These are phyloP conservation scores for Hyphopichia wangnamkhiaoensis DNA, from an alignment of 1,139 yeast genomes.

Conservation along the genomic window DNA sequence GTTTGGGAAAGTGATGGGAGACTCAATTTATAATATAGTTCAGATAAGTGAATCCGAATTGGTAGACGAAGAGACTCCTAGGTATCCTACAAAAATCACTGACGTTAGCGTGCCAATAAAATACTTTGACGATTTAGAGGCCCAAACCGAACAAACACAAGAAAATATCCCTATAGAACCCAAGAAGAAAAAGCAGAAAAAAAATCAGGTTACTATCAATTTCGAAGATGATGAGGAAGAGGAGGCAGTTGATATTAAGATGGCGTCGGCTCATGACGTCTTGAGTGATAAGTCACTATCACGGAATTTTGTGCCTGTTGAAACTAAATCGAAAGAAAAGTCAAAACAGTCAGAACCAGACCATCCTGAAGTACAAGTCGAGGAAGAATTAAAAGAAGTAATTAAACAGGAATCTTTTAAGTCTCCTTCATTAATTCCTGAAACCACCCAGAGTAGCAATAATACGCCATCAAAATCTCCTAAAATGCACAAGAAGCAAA, in stretches of 20 bases:
- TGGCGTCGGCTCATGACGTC: constrained; percentile 54
- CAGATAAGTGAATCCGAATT: constrained; percentile 54
- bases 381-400: too few relatives aligned
- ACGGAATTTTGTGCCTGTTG: neutral
- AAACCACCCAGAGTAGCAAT: too few relatives aligned
- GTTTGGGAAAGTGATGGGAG: constrained; percentile 66
- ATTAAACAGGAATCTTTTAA: too few relatives aligned
- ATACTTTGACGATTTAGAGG: constrained; percentile 50
- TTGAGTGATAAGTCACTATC: constrained; percentile 25
- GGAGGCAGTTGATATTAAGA: constrained; percentile 34
- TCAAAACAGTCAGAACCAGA: too few relatives aligned
- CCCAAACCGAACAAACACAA: constrained; percentile 8
- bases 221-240: constrained; percentile 31
- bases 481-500: constrained; percentile 2
- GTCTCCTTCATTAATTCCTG: too few relatives aligned
- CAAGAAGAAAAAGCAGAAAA: constrained; percentile 20
- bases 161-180: constrained; percentile 15
- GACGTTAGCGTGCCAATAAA: constrained; percentile 44
- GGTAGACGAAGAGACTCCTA: constrained; percentile 42
- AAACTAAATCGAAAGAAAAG: neutral
- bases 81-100: constrained; percentile 52
- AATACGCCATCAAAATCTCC: neutral
- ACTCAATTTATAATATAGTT: constrained; percentile 55
- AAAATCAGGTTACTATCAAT: constrained; percentile 18
- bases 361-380: too few relatives aligned